phyloP scores from a whole-genome alignment of 2,329 filamentous ascomycete genomes.

The Fusarium xylarioides region DNA sequence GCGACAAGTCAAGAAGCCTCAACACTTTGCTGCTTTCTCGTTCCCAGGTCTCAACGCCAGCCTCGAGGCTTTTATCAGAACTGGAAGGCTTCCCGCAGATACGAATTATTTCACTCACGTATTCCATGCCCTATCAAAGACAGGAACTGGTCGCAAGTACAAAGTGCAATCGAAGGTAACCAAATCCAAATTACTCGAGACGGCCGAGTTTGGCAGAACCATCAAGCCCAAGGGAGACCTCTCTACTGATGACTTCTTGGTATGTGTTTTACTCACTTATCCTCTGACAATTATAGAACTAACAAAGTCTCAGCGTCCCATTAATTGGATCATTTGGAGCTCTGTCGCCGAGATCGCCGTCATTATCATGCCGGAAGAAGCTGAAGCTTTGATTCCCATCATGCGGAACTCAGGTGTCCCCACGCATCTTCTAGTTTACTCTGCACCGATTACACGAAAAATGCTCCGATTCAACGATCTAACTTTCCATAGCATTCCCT shows the following conservation, averaged over 20 bases:
- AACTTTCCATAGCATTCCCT: constrained; percentile 61
- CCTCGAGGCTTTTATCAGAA: constrained; percentile 57
- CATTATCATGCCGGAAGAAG: constrained; percentile 70
- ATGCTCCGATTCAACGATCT: constrained; percentile 70
- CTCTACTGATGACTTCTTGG: constrained; percentile 37
- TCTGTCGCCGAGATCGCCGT: constrained; percentile 56
- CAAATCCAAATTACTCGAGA: constrained; percentile 44
- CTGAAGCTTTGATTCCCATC: constrained; percentile 60
- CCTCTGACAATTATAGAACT: not conserved
- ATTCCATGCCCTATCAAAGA: constrained; percentile 46
- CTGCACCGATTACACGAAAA: constrained; percentile 55
- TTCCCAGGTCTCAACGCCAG: constrained; percentile 59
- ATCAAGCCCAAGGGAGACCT: constrained; percentile 35
- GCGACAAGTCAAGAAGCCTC: constrained; percentile 61
- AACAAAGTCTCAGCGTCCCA: constrained; percentile 50
- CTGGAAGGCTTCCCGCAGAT: constrained; percentile 54
- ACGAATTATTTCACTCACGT: constrained; percentile 47
- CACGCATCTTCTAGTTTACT: constrained; percentile 60
- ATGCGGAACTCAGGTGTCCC: constrained; percentile 42
- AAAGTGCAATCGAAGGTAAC: constrained; percentile 31
- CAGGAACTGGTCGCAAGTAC: constrained; percentile 49
- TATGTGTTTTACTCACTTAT: not conserved
- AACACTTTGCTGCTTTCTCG: constrained; percentile 51
- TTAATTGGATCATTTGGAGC: constrained; percentile 70
- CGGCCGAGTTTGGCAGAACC: constrained; percentile 40